Base-by-base conservation (phyloP, 768 basidiomycete genomes). In the Holtermanniella nyarrowii region DNA sequence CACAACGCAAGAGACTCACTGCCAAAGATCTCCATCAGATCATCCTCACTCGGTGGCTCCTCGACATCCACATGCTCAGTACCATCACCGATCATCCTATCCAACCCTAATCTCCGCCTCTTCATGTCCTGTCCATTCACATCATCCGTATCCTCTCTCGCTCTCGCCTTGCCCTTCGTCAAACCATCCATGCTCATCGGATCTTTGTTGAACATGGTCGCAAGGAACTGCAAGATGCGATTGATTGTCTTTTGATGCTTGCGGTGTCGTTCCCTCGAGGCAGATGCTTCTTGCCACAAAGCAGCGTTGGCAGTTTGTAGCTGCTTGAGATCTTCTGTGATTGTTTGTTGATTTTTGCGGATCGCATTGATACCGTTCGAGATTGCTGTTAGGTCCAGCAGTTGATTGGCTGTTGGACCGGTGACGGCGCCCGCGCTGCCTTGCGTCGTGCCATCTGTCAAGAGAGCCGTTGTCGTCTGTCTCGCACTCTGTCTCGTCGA, bases 191-290 rank as follows among this genome's bases (percentile, higher is more conserved):
- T 53, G 12, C 42, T 51, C 61, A 68, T 52, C 20, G 66, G 63
- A 48, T 68, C 66, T 21, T 62, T 62, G 2, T 75, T 75, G 73
- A 97, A 97, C 2, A 96, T 84, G 12, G 88, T 83, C 10, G 91
- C 91, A 50, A 99, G 74, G 72, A 99, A 97, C 54, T 88, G 85
- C 57, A 99, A 79, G 55, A 99, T 97, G 50, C 87, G 76, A 63
- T 95, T 89, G 68, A 97, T 89, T 20, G 89, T 95, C 69, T 97
- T 90, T 65, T 95, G 85, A 58, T 96, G 90, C 65, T 87, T 90
- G 68, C 88, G 83, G 64, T 93, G 83, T 51, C 82, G 79, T 58
- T 83, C 81, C 14, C 89, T 76, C 1, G 87, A 80, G 26, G 79
- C 74, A 58, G 88, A 72, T 1, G 88, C 83, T 65, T 97, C 90